These are phyloP conservation scores for Orychophragmus violaceus DNA, from an alignment of 345 rosid genomes.

Conservation along the genomic window DNA sequence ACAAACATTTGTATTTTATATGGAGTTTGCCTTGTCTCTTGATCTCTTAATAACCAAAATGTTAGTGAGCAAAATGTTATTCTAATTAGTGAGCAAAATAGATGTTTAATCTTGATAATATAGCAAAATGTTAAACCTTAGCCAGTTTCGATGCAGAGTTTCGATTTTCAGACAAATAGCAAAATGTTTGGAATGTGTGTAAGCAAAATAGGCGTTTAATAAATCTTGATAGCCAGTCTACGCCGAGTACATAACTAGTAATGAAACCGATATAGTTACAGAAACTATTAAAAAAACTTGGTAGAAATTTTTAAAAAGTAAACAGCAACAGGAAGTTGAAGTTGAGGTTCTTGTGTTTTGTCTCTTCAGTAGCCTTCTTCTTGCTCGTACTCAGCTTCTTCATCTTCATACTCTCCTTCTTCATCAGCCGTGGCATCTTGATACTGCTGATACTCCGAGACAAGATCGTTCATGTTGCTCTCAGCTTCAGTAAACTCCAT, in stretches of 20 bases:
- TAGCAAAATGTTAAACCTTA: too few relatives aligned
- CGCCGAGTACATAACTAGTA: slow-evolving; percentile 6
- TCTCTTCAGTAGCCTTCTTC: slow-evolving; percentile 30
- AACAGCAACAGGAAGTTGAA: slow-evolving; percentile 30
- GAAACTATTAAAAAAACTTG: slow-evolving; percentile 18
- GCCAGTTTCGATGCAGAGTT: too few relatives aligned
- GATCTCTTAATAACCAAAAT: slow-evolving; percentile 49
- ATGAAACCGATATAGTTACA: slow-evolving; percentile 16
- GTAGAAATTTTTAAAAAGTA: neutral
- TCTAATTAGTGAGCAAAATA: too few relatives aligned
- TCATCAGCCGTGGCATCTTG: slow-evolving; percentile 79
- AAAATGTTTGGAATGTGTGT: too few relatives aligned
- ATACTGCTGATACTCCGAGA: slow-evolving; percentile 70
- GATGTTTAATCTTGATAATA: neutral
- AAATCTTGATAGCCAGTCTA: neutral
- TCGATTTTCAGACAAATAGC: too few relatives aligned
- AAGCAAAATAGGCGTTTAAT: neutral
- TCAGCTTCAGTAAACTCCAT: slow-evolving; percentile 73
- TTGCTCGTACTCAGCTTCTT: slow-evolving; percentile 33
- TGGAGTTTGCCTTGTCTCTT: slow-evolving; percentile 31
- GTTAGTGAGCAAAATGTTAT: too few relatives aligned
- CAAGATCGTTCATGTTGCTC: slow-evolving; percentile 76
- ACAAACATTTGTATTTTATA: neutral
- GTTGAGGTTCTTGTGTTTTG: neutral
- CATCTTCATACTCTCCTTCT: slow-evolving; percentile 52